Base-by-base conservation (phyloP, 106 monocot species). In the Acorus gramineus region DNA sequence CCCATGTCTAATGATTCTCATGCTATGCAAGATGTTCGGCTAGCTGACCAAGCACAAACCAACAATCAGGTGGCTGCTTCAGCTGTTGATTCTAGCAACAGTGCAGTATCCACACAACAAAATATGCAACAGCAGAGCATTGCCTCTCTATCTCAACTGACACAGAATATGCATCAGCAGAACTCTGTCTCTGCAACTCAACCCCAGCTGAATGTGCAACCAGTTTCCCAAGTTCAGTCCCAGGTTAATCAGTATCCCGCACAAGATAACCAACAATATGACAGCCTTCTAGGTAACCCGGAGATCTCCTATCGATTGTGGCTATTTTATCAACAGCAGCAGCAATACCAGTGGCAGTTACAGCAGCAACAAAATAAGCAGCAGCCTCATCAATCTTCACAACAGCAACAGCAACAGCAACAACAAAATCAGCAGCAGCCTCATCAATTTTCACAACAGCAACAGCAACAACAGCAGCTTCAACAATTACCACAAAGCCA, bases 311-410 rank as follows among this genome's bases (percentile, higher is more conserved):
- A 74, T 56, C 79, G 85, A 8, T 66, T 80, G 42, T 80, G 81
- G 84, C 84, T 82, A 50, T 84, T 82, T 48, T 84, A 92, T 78
- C 86, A 92, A 61, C 81, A 86, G 43, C 82, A 79, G 58, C 52
- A 80, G 63, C 80, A 84, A 58, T 70, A 78, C 62, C 59, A 79
- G 51, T 86, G 87, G 65, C 65, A 78, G 57, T 78, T 75, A 60
- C 72, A 76, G 28, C 71, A 78, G 28, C 73, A 72, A 50, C 52
- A 56, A 51, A 6, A 7, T 57, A 45, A 54, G 55, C 64, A 75
- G 2, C 78, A 73, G 55, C 74, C 76, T 52, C 71, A 80, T 42
- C 71, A 71, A 11, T 11, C 11, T 13, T 8, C 71, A 64, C 66
- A 66, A 56, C 63, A 63, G 54, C 11, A n/a, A 52, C 72, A 57